These are phyloP conservation scores for Leccinum imitatum DNA, from an alignment of 768 basidiomycete species.

Conservation along the genomic window DNA sequence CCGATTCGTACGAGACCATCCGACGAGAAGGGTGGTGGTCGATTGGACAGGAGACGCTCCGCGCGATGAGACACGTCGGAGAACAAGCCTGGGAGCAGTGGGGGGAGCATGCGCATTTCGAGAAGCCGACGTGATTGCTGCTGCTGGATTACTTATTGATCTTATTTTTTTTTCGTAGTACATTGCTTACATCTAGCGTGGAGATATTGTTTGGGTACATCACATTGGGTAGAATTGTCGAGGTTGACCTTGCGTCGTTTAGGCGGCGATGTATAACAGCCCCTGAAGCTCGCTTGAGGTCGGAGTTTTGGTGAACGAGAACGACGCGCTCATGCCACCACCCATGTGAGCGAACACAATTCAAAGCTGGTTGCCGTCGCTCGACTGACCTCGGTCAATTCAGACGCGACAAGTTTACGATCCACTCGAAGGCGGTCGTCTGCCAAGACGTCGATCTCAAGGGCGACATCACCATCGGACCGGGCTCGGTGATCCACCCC, in stretches of 20 bases:
- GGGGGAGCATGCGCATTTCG: constrained; percentile 33
- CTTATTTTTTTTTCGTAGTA: constrained; percentile 17
- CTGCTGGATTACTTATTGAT: constrained; percentile 19
- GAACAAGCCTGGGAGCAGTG: constrained; percentile 45
- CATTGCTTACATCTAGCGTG: constrained; percentile 7
- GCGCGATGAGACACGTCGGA: constrained; percentile 39
- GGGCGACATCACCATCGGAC: constrained; percentile 91
- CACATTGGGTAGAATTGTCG: constrained; percentile 1
- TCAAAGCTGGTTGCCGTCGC: not conserved
- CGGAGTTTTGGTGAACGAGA: not conserved
- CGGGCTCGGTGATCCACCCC: constrained; percentile 90
- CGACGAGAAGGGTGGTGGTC: constrained; percentile 42
- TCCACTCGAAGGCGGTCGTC: constrained; percentile 88
- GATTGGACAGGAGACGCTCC: constrained; percentile 37
- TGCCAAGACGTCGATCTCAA: constrained; percentile 94
- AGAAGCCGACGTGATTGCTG: constrained; percentile 28
- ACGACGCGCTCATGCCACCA: constrained; percentile 14
- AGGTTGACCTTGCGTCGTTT: not conserved
- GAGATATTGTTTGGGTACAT: constrained; percentile 21
- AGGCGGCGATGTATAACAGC: not conserved
- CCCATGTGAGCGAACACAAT: constrained; percentile 27
- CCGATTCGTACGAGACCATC: constrained; percentile 39
- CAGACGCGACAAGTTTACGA: constrained; percentile 86
- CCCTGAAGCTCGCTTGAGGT: not conserved
- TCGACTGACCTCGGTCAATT: not conserved